phyloP scores from a whole-genome alignment of 108 stramenopile genomes.

The Fragilaria crotonensis region DNA sequence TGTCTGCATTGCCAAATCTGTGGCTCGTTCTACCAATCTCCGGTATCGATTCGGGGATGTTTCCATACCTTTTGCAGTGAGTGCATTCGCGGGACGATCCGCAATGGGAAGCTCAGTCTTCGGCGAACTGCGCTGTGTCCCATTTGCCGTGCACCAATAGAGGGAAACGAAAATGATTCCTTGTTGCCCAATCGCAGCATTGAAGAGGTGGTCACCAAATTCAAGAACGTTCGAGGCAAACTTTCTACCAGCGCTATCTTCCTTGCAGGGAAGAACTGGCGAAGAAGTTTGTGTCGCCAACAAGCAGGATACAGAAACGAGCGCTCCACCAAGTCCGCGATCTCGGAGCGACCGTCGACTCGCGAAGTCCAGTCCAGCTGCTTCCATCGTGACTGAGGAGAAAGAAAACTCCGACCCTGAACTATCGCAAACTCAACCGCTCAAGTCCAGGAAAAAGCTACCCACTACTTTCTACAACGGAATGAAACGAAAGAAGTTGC shows the following conservation, averaged over 20 bases:
- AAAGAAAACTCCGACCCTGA: conserved; percentile 2
- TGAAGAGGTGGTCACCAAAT: conserved; percentile 15
- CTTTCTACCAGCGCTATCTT: neutral
- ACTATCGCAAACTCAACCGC: conserved; percentile 8
- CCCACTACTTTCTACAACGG: conserved; percentile 15
- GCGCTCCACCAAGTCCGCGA: no score
- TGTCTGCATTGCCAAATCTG: conserved; percentile 42
- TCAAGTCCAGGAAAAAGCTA: neutral
- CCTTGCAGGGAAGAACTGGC: neutral
- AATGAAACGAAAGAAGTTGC: conserved; percentile 32
- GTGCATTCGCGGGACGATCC: conserved; percentile 39
- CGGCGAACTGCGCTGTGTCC: conserved; percentile 17
- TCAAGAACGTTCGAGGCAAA: neutral
- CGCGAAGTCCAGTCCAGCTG: no score
- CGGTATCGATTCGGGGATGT: conserved; percentile 36
- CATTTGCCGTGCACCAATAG: conserved; percentile 14
- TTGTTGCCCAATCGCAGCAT: conserved; percentile 16
- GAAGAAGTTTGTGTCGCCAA: no score
- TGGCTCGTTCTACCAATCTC: conserved; percentile 23
- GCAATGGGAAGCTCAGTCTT: conserved; percentile 1
- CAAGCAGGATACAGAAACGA: no score
- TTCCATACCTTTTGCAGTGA: conserved; percentile 52
- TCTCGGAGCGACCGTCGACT: no score
- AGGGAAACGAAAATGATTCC: conserved; percentile 6
- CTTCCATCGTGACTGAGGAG: no score